Conservation (phyloP, 768 basidiomycete species). For the Lactarius pseudohatsudake region DNA sequence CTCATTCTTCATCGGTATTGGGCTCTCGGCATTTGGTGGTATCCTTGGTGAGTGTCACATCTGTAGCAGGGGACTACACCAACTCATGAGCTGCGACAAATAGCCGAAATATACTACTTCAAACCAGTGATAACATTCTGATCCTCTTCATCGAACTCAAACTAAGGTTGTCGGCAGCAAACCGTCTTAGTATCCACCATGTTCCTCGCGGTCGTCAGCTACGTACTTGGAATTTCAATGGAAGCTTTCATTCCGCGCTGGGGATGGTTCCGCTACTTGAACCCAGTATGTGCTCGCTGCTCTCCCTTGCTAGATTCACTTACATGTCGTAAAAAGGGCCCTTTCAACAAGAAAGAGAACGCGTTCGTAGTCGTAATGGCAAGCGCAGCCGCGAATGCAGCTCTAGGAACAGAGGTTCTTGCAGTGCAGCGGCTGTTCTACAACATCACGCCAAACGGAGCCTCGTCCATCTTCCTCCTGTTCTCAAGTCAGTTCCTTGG, state of each 20-base stretch:
- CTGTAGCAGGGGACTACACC: slow-evolving; percentile 21
- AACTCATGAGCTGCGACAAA: slow-evolving; percentile 47
- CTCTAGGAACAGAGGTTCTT: slow-evolving; percentile 53
- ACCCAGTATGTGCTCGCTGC: slow-evolving; percentile 42
- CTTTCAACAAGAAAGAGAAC: slow-evolving; percentile 62
- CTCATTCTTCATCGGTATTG: slow-evolving; percentile 47
- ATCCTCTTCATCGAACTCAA: neutral
- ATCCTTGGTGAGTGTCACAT: slow-evolving; percentile 42
- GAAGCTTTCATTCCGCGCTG: slow-evolving; percentile 46
- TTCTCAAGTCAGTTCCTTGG: slow-evolving; percentile 42
- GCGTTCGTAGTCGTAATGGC: slow-evolving; percentile 60
- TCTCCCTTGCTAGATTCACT: neutral
- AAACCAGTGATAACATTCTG: slow-evolving; percentile 44
- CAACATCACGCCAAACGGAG: slow-evolving; percentile 49
- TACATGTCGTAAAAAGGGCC: slow-evolving; percentile 39
- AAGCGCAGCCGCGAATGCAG: slow-evolving; percentile 53
- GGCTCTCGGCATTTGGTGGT: slow-evolving; percentile 51
- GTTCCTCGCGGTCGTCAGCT: slow-evolving; percentile 54
- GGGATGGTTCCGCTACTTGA: slow-evolving; percentile 50
- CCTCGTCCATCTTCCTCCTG: slow-evolving; percentile 45
- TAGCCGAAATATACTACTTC: slow-evolving; percentile 62
- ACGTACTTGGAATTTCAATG: slow-evolving; percentile 48
- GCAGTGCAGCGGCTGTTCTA: slow-evolving; percentile 49
- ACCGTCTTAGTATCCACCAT: slow-evolving; percentile 50
- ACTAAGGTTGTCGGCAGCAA: slow-evolving; percentile 40